phyloP scores from a whole-genome alignment of 1,139 yeast species.

The Saccharomyces hybrid region DNA sequence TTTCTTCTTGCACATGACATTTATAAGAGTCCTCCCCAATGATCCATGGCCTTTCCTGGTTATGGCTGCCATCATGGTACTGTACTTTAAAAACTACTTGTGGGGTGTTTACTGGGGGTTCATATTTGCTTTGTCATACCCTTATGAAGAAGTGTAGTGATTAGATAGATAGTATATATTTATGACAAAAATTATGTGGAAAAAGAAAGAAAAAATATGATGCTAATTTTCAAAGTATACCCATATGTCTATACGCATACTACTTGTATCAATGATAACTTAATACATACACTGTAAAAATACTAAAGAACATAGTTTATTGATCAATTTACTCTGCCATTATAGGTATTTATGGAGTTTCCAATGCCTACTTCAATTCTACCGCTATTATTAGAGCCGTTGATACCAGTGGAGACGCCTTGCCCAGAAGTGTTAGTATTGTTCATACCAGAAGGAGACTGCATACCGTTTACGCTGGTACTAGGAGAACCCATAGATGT shows the following conservation, averaged over 20 bases:
- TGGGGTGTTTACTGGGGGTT: slow-evolving; percentile 10
- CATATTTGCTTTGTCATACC: slow-evolving; percentile 3
- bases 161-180: neutral
- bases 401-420: neutral
- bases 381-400: slow-evolving; percentile 10
- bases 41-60: slow-evolving; percentile 16
- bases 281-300: neutral
- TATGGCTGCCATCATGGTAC: slow-evolving; percentile 13
- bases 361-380: slow-evolving; percentile 22
- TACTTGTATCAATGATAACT: neutral
- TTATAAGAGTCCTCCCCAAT: slow-evolving; percentile 15
- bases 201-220: neutral
- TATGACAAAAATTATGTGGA: neutral
- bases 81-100: slow-evolving; percentile 9
- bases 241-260: neutral
- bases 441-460: neutral
- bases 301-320: neutral
- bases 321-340: slow-evolving; percentile 21
- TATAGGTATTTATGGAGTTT: slow-evolving; percentile 16
- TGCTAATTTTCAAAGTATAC: neutral
- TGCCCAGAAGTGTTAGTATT: neutral
- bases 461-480: neutral
- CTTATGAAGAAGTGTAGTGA: neutral
- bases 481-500: neutral
- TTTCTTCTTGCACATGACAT: slow-evolving; percentile 14